phyloP scores from a whole-genome alignment of 1,284 basidiomycete genomes.

The Irpex sp. region DNA sequence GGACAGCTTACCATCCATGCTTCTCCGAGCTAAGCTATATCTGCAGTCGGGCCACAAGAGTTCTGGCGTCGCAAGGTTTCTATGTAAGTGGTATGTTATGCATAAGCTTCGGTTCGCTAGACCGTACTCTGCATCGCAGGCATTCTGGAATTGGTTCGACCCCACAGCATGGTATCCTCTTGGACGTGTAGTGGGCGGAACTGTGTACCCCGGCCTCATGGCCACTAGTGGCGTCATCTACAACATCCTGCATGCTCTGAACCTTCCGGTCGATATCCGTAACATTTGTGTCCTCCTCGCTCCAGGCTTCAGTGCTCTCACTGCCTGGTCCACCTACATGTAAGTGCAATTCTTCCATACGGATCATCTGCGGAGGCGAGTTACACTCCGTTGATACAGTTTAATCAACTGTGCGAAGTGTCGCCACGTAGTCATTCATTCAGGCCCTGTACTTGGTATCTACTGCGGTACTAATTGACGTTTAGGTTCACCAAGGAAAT shows the following conservation, averaged over 20 bases:
- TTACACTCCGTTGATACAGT: conserved; percentile 4
- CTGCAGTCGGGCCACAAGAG: conserved; percentile 81
- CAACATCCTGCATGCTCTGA: conserved; percentile 82
- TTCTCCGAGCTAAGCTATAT: conserved; percentile 5
- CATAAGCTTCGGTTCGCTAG: conserved; percentile 3
- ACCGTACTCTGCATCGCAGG: conserved; percentile 42
- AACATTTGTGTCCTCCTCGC: conserved; percentile 97
- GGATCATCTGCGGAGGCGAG: conserved; percentile 5
- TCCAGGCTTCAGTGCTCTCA: conserved; percentile 94
- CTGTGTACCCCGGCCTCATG: conserved; percentile 98
- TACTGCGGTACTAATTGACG: conserved; percentile 1
- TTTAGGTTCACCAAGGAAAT: conserved; percentile 89
- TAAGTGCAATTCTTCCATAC: conserved; percentile 32
- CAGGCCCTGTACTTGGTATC: background rate
- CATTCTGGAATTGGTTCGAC: conserved; percentile 99
- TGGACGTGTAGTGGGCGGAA: conserved; percentile 96
- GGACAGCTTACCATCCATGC: background rate
- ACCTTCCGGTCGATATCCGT: conserved; percentile 96
- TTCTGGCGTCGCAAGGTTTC: conserved; percentile 90
- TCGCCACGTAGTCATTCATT: background rate
- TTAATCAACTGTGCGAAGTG: background rate
- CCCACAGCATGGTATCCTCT: conserved; percentile 99
- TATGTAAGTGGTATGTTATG: conserved; percentile 59
- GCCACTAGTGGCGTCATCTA: conserved; percentile 96
- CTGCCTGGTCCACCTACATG: conserved; percentile 98